These are phyloP conservation scores for Microsporum canis DNA, from an alignment of 2,329 filamentous ascomycete genomes.

Conservation along the genomic window DNA sequence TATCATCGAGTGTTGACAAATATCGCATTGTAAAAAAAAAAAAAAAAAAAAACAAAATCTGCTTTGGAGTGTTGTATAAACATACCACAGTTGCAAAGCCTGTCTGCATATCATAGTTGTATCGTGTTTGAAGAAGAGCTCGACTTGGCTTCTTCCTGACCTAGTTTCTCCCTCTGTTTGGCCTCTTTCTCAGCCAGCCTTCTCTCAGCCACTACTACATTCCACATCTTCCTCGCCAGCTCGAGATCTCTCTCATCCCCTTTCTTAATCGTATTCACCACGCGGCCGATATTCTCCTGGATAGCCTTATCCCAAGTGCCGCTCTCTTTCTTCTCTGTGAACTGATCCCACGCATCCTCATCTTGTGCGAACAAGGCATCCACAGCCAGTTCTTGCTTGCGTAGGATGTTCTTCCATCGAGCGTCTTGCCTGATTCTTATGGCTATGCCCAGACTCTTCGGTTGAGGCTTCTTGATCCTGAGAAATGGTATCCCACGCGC, in stretches of 20 bases:
- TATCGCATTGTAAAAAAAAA: neutral
- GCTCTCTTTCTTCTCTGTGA: slow-evolving; percentile 18
- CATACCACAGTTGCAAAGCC: neutral
- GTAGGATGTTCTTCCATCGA: slow-evolving; percentile 26
- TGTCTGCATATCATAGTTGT: neutral
- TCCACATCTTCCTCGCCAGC: slow-evolving; percentile 29
- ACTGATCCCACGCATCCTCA: slow-evolving; percentile 35
- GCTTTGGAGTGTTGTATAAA: neutral
- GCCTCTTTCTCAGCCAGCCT: slow-evolving; percentile 25
- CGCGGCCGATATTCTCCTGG: neutral
- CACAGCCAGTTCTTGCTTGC: slow-evolving; percentile 22
- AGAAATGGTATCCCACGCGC: slow-evolving; percentile 34
- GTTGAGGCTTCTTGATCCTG: slow-evolving; percentile 36
- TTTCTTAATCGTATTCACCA: slow-evolving; percentile 13
- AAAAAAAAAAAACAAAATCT: neutral
- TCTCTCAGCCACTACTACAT: slow-evolving; percentile 30
- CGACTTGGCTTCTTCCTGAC: neutral
- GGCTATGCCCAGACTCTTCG: slow-evolving; percentile 28
- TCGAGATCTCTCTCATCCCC: slow-evolving; percentile 21
- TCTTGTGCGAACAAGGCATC: slow-evolving; percentile 27
- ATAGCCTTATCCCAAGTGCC: slow-evolving; percentile 10
- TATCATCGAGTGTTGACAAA: neutral
- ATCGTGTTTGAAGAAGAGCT: neutral
- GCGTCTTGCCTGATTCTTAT: slow-evolving; percentile 27
- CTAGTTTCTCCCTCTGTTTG: slow-evolving; percentile 12